phyloP scores from a whole-genome alignment of 2,329 filamentous ascomycete genomes.

The Polytolypa hystricis region DNA sequence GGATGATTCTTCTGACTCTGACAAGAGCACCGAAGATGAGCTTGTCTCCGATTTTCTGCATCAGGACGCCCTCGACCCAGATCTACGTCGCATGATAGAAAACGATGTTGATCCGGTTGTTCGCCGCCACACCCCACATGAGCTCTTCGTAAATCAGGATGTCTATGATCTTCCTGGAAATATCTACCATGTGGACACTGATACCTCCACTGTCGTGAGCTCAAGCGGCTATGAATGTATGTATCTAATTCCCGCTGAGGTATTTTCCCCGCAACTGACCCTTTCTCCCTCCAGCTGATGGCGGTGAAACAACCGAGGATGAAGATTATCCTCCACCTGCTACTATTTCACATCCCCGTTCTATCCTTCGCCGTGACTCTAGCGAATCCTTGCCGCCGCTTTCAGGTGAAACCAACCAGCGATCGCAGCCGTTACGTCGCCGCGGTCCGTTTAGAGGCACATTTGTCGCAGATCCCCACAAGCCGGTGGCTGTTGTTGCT shows the following conservation, averaged over 20 bases:
- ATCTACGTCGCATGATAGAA: conserved; percentile 63
- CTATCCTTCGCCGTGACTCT: conserved; percentile 41
- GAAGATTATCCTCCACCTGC: conserved; percentile 42
- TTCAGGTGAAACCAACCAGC: conserved; percentile 24
- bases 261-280: conserved; percentile 9
- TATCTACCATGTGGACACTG: conserved; percentile 36
- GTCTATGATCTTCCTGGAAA: conserved; percentile 29
- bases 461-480: conserved; percentile 37
- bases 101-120: conserved; percentile 38
- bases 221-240: conserved; percentile 50
- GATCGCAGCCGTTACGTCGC: conserved; percentile 24
- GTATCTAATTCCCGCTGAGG: conserved; percentile 18
- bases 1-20: conserved; percentile 50
- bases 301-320: conserved; percentile 51
- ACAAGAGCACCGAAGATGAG: conserved; percentile 43
- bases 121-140: conserved; percentile 9
- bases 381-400: conserved; percentile 34
- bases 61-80: conserved; percentile 60
- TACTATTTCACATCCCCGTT: conserved; percentile 37
- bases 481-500: conserved; percentile 38
- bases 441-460: conserved; percentile 38
- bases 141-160: conserved; percentile 29
- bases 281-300: conserved; percentile 38
- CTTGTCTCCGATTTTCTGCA: conserved; percentile 71
- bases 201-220: conserved; percentile 28